Evolutionary conservation across 2,329 filamentous ascomycete species (phyloP).

Genomic region (Neonectria ditissima): DNA sequence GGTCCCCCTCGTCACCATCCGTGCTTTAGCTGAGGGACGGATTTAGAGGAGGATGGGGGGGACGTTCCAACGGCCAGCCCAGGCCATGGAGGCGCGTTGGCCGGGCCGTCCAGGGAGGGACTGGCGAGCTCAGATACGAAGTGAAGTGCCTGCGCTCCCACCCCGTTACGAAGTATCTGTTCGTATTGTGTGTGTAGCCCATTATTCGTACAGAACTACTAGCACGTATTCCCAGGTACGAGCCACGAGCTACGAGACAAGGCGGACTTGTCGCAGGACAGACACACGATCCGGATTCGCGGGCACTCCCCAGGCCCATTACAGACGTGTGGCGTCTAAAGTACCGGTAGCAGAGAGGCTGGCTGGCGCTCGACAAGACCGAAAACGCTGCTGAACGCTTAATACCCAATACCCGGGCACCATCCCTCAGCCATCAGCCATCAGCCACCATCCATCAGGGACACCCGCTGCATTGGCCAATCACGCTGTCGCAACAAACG

Average conservation of each 20-base stretch:
- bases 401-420: background rate
- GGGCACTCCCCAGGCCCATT: background rate
- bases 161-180: background rate
- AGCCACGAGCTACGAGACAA: background rate
- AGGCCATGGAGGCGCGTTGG: background rate
- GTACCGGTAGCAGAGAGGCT: slow-evolving; percentile 4
- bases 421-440: slow-evolving; percentile 8
- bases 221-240: background rate
- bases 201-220: background rate
- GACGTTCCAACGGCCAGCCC: background rate
- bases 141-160: slow-evolving; percentile 1
- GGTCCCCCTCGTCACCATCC: slow-evolving; percentile 15
- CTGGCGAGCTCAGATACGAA: slow-evolving; percentile 5
- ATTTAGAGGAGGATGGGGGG: background rate
- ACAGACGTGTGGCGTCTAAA: slow-evolving; percentile 4
- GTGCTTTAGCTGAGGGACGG: slow-evolving; percentile 4
- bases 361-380: slow-evolving; percentile 4
- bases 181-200: background rate
- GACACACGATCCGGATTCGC: background rate
- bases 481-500: slow-evolving; percentile 32
- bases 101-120: background rate
- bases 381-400: background rate
- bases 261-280: background rate
- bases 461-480: slow-evolving; percentile 32
- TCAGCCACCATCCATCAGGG: slow-evolving; percentile 31